Percentiles rank a stretch among this genome's conserved stretches.
Evolutionary conservation across 2,329 filamentous ascomycete genomes (phyloP).

Genomic region (Diaporthe sp.): DNA sequence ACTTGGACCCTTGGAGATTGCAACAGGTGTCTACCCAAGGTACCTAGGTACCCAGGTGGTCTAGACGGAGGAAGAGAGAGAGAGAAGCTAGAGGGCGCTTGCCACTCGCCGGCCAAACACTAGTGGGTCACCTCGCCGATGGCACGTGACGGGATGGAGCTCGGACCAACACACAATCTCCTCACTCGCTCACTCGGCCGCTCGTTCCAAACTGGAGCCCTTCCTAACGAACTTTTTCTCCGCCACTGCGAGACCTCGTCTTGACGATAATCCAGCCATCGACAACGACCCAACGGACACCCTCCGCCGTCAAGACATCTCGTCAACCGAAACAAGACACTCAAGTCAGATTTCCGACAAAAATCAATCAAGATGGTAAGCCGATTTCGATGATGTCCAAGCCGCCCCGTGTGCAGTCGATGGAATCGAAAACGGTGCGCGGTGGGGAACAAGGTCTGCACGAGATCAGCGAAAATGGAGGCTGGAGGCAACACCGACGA

Average conservation of each 20-base stretch:
- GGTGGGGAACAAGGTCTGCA: slow-evolving; percentile 27
- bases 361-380: slow-evolving; percentile 80
- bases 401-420: slow-evolving; percentile 31
- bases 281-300: slow-evolving; percentile 45
- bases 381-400: slow-evolving; percentile 42
- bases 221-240: slow-evolving; percentile 61
- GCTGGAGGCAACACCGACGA: neutral
- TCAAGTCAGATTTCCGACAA: slow-evolving; percentile 54
- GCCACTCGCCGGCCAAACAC: slow-evolving; percentile 10
- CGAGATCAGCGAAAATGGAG: slow-evolving; percentile 9
- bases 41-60: too few relatives aligned
- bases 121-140: neutral
- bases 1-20: slow-evolving; percentile 6
- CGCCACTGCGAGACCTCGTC: slow-evolving; percentile 42
- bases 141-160: slow-evolving; percentile 19
- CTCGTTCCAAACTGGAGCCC: slow-evolving; percentile 34
- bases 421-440: slow-evolving; percentile 31
- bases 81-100: neutral
- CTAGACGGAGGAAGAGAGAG: neutral
- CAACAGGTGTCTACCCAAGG: too few relatives aligned
- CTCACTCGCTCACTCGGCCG: slow-evolving; percentile 19
- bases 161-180: slow-evolving; percentile 34
- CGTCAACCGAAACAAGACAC: slow-evolving; percentile 60
- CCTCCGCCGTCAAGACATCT: slow-evolving; percentile 65
- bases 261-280: slow-evolving; percentile 39